Percentiles rank a stretch among this genome's conserved stretches.
phyloP scores from a whole-genome alignment of 2,329 filamentous ascomycete genomes.

The Teratosphaeria epicoccoides region DNA sequence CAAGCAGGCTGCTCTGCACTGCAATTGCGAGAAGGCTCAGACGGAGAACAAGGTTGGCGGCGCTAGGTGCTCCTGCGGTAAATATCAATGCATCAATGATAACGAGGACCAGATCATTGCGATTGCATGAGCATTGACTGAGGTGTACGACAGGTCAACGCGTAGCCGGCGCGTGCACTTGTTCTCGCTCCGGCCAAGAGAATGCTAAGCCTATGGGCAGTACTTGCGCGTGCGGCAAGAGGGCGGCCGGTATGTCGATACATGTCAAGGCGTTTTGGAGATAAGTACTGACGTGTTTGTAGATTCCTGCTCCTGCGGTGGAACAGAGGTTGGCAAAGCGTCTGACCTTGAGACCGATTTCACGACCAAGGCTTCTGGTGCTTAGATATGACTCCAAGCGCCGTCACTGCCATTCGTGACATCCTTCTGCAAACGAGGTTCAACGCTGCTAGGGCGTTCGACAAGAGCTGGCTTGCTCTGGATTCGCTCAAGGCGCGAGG shows the following conservation, averaged over 20 bases:
- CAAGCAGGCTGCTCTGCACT: constrained; percentile 74
- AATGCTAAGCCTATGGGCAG: constrained; percentile 51
- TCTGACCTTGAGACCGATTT: constrained; percentile 72
- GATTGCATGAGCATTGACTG: not conserved
- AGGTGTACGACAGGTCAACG: constrained; percentile 45
- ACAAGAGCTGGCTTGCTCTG: too few species aligned
- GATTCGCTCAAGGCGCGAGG: not conserved
- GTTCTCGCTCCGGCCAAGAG: constrained; percentile 59
- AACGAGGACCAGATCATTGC: not conserved
- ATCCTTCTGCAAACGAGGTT: too few species aligned
- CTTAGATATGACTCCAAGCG: too few species aligned
- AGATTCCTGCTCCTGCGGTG: constrained; percentile 59
- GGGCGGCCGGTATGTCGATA: constrained; percentile 50
- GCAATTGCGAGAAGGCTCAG: constrained; percentile 67
- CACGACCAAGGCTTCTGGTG: constrained; percentile 49
- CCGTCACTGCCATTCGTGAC: too few species aligned
- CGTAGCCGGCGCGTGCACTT: constrained; percentile 71
- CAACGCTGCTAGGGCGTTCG: not conserved
- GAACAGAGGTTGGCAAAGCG: constrained; percentile 52
- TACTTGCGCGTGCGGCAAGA: constrained; percentile 67
- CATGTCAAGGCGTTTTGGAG: not conserved
- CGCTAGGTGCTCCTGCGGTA: constrained; percentile 72
- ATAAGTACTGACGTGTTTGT: constrained; percentile 1
- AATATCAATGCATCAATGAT: constrained; percentile 18
- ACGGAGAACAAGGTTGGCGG: constrained; percentile 65